Conservation (phyloP, 805 yeast species). For the Kazachstania kunashirensis region DNA sequence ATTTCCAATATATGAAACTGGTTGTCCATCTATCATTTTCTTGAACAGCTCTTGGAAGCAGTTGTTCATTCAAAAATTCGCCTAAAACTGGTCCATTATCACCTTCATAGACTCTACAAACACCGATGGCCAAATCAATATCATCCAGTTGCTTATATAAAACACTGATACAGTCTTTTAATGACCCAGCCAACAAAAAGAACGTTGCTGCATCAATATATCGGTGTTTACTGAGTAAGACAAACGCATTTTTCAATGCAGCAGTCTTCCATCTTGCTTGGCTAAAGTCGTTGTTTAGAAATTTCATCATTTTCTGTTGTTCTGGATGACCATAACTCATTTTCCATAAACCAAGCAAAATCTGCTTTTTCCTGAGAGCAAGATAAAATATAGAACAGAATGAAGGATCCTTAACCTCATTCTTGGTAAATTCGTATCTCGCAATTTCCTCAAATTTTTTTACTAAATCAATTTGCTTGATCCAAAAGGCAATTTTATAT, state of each 20-base stretch:
- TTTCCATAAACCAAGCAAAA: conserved; percentile 76
- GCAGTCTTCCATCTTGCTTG: conserved; percentile 77
- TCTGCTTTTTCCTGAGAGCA: conserved; percentile 67
- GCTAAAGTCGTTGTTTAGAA: conserved; percentile 66
- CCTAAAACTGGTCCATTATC: conserved; percentile 47
- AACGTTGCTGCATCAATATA: conserved; percentile 82
- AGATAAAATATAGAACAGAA: conserved; percentile 64
- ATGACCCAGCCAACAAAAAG: conserved; percentile 66
- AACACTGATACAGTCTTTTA: conserved; percentile 71
- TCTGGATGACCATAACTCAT: conserved; percentile 68
- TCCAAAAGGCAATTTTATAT: conserved; percentile 68
- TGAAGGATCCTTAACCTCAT: conserved; percentile 59
- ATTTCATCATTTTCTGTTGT: conserved; percentile 69
- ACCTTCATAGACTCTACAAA: conserved; percentile 67
- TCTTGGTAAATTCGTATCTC: conserved; percentile 52
- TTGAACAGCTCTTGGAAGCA: conserved; percentile 48
- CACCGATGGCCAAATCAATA: conserved; percentile 63
- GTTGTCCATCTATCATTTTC: conserved; percentile 72
- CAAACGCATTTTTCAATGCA: conserved; percentile 88
- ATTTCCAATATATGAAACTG: conserved; percentile 72
- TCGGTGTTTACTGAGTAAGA: conserved; percentile 78
- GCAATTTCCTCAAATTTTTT: conserved; percentile 61
- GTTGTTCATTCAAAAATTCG: conserved; percentile 37
- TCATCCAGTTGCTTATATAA: conserved; percentile 60
- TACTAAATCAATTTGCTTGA: conserved; percentile 36